Conservation (phyloP, 2,329 filamentous ascomycete genomes). For the Escovopsis sp. region DNA sequence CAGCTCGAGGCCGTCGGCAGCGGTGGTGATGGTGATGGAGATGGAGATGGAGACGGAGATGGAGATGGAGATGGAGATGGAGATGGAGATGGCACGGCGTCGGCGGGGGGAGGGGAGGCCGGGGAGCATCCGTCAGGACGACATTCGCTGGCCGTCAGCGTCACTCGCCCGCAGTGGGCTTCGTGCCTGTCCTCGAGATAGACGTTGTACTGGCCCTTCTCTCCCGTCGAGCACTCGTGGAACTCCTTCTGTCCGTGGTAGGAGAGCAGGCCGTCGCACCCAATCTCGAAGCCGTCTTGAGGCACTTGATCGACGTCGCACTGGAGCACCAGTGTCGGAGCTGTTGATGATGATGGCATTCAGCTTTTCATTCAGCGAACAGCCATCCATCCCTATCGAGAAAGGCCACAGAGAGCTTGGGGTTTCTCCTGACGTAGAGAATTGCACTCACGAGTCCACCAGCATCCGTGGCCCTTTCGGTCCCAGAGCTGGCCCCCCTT, state of each 20-base stretch:
- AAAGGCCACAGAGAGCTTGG: not conserved
- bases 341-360: constrained; percentile 14
- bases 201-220: constrained; percentile 39
- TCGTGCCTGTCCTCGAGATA: constrained; percentile 28
- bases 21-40: constrained; percentile 1
- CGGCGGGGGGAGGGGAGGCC: constrained; percentile 7
- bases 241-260: constrained; percentile 39
- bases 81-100: constrained; percentile 4
- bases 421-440: not conserved
- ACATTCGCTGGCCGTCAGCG: constrained; percentile 27
- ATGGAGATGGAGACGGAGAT: too few species aligned
- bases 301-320: constrained; percentile 41
- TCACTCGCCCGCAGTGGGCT: constrained; percentile 33
- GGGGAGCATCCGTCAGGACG: constrained; percentile 9
- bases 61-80: constrained; percentile 2
- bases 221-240: constrained; percentile 42
- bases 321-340: constrained; percentile 43
- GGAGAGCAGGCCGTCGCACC: constrained; percentile 34
- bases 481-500: constrained; percentile 41
- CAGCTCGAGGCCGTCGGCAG: constrained; percentile 17
- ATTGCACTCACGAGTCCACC: constrained; percentile 39
- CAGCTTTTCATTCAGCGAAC: not conserved
- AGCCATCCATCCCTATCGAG: not conserved
- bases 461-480: constrained; percentile 42
- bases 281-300: constrained; percentile 40